Evolutionary conservation across 495 filamentous ascomycete genomes (phyloP), one percentile per base, ranked within the genome.

Genomic region (Pyrenopolyporus hunteri): DNA sequence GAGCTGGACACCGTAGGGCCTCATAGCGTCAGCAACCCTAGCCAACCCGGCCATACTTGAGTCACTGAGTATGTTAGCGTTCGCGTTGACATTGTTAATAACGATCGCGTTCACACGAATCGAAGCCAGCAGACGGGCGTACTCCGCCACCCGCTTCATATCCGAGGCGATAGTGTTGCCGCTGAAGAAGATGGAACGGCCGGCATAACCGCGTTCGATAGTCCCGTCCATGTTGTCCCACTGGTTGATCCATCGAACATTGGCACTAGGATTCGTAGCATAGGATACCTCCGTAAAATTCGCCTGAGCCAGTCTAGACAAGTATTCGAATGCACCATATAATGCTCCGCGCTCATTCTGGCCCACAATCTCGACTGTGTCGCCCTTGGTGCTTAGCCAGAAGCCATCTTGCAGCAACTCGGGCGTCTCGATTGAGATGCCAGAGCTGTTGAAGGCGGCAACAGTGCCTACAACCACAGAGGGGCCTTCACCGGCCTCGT

Each of bases 61-160:
- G 1, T 77, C 57, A 3, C 63, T 83, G 37, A 91, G 73, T 4
- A 87, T 71, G 0, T 74, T 76, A 1, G 81, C 74, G 59, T 89
- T 85, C 10, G 88, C 85, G 64, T 91, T 91, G 59, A 90, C 87
- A 49, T 91, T 90, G 73, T 91, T 91, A 68, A 88, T 80, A 2
- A 90, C 66, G 23, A 88, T 75, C 1, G 75, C 87, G 57, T 91
- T 91, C 66, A 90, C 72, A 19, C 83, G 74, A 29, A 89, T 80
- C 0, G 87, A 90, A n/a, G 87, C 79, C 16, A 90, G 71, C 3
- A 91, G 74, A 3, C 88, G 86, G 3, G 84, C 88, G 67, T 89
- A 90, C 66, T 88, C 76, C 1, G 74, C 63, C 0, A 79, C 82
- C 0, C 86, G 82, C 4, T 80, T 83, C 42, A 87, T 70, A 63